Base-by-base conservation (phyloP, 192 early-diverging fungal species). In the Phlyctochytrium planicorne region DNA sequence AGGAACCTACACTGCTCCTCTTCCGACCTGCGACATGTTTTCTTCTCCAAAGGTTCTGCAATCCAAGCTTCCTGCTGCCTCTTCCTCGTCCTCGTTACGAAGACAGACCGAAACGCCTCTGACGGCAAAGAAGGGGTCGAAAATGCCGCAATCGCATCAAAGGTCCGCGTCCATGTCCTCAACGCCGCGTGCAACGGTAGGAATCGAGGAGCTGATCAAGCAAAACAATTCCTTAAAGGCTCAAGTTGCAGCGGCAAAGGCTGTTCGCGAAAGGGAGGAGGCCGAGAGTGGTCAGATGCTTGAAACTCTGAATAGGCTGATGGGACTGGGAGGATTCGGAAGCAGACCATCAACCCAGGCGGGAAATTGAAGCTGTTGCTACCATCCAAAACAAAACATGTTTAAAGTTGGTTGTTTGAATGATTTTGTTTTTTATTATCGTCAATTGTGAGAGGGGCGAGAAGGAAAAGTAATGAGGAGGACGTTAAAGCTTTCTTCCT, bases 261-360 rank as follows among this genome's bases (percentile, higher is more conserved):
- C 32, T 3, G 60, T 33, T 24, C 6, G 60, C 30, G 34, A 62
- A 10, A 25, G 60, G 10, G 60, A 30, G 31, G 60, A 62, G 25
- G 32, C 16, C 10, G 60, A 62, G 34, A 30, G 30, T 16, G 34
- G 60, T 17, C 60, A 34, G 20, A 30, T 62, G 60, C 31, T 34
- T 16, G 60, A 30, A 29, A 57, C 55, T 6, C 55, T 57, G 55
- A 57, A 25, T 25, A 14, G 55, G 20, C 55, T 57, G 16, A 57
- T 57, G 55, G 55, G 56, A 59, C 6, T n/a, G 56, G 56, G 23
- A 59, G n/a, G 47, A n/a, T 50, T 50, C 47, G n/a, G 47, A 50
- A 16, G 47, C 12, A n/a, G 47, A n/a, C 12, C 14, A n/a, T n/a
- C 14, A 50, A 50, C 12, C 14, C 12, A n/a, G n/a, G 14, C 47